Base-by-base conservation (phyloP, 1,139 yeast genomes). In the Protomyces inundatus region DNA sequence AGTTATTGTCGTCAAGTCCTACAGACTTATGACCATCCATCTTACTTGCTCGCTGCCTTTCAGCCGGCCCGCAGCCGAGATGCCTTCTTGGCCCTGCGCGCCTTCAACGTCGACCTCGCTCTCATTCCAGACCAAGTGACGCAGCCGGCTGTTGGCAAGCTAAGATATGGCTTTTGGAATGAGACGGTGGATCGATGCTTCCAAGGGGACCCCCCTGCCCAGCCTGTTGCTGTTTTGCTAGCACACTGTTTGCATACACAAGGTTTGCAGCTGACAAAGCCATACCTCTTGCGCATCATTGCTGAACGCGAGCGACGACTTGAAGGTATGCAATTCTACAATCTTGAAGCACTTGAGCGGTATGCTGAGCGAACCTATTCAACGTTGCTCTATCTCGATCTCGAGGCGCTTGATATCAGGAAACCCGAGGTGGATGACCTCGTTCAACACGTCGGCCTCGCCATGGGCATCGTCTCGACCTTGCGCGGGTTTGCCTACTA, bases 321-420 rank as follows among this genome's bases (percentile, higher is more conserved):
- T 52, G 76, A 77, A 37, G 77, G 78, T 54, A 78, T 78, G 6
- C 77, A 80, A 37, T 85, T 88, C 68, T 74, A 79, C 10, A 77
- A 79, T 10, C 72, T 81, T 0, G 84, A 85, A 59, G 84, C 82
- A 51, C 80, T 89, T 67, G 87, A 91, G 65, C 81, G 90, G 0
- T 86, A 83, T 70, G 96, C 96, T 1, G 96, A 89, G 73, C 95
- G 95, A 0, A 83, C 88, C 0, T 82, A 81, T 69, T 87, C 95
- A 0, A 95, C 88, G 72, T 76, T 87, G 69, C 85, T 85, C 69
- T 89, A 89, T 69, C 74, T 85, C 12, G 78, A 84, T 0, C 90
- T 87, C 69, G 86, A 85, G 9, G 74, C 84, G 16, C 72, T 87
- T 36, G 70, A 71, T 73, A 6, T 65, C 23, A 40, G 55, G 42